Evolutionary conservation across 805 yeast genomes (phyloP).

Genomic region (Metschnikowia shivogae): DNA sequence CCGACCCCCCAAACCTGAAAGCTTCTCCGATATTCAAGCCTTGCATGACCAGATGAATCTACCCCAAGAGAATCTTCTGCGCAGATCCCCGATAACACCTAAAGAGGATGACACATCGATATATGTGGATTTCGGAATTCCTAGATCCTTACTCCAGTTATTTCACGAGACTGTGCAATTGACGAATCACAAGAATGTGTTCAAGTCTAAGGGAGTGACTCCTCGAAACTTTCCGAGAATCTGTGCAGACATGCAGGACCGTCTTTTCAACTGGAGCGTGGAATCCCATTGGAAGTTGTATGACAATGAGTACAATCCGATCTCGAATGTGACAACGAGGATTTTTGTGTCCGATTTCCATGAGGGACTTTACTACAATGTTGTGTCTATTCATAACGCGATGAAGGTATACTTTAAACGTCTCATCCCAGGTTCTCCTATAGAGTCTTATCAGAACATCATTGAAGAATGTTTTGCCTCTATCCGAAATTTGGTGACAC

Average conservation of each 20-base stretch:
- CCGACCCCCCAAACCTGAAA: neutral
- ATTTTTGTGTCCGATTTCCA: slow-evolving; percentile 37
- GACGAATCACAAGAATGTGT: slow-evolving; percentile 51
- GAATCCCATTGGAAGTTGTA: slow-evolving; percentile 40
- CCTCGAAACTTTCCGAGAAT: slow-evolving; percentile 54
- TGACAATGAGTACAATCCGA: slow-evolving; percentile 18
- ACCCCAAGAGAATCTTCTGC: neutral
- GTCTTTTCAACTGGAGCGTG: slow-evolving; percentile 43
- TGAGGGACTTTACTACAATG: slow-evolving; percentile 36
- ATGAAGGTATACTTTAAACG: slow-evolving; percentile 43
- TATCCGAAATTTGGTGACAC: slow-evolving; percentile 24
- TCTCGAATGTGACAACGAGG: slow-evolving; percentile 13
- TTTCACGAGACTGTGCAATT: slow-evolving; percentile 44
- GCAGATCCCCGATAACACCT: slow-evolving; percentile 9
- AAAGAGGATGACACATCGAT: slow-evolving; percentile 21
- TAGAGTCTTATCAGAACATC: slow-evolving; percentile 30
- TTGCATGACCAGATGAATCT: neutral
- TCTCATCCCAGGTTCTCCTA: slow-evolving; percentile 41
- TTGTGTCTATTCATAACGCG: slow-evolving; percentile 39
- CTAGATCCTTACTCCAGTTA: slow-evolving; percentile 41
- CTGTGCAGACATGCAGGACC: slow-evolving; percentile 53
- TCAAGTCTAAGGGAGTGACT: slow-evolving; percentile 32
- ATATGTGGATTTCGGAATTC: slow-evolving; percentile 47
- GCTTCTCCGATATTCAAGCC: slow-evolving; percentile 2
- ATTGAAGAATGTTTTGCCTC: slow-evolving; percentile 33